Conservation (phyloP, 129 eudicot genomes). For the Tagetes erecta region DNA sequence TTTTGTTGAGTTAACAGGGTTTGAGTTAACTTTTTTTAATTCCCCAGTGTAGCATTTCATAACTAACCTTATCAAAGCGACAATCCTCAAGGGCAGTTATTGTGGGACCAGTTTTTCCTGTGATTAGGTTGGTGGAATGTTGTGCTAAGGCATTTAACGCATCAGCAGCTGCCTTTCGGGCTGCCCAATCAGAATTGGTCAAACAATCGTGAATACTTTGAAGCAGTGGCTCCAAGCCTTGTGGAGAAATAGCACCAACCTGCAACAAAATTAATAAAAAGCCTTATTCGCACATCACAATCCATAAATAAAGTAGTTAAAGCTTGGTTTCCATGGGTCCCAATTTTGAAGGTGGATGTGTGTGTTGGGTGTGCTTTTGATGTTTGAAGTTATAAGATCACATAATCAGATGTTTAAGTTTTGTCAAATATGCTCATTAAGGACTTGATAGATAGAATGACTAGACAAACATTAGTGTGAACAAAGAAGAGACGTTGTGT, state of each 20-base stretch:
- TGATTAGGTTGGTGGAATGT: constrained; percentile 60
- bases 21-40: background rate
- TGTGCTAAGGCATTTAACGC: constrained; percentile 65
- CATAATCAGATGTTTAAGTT: background rate
- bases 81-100: constrained; percentile 71
- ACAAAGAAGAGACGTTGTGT: background rate
- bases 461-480: background rate
- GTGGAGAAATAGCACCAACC: constrained; percentile 94
- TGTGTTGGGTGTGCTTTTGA: background rate
- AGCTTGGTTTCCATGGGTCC: background rate
- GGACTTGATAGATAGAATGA: background rate
- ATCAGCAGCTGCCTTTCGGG: constrained; percentile 97
- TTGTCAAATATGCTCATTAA: background rate
- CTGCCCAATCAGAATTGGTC: constrained; percentile 84
- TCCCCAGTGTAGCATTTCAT: constrained; percentile 17
- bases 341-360: background rate
- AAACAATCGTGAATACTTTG: constrained; percentile 91
- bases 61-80: constrained; percentile 85
- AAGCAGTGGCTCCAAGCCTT: constrained; percentile 70
- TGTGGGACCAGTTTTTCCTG: constrained; percentile 50
- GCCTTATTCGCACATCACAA: constrained; percentile 16
- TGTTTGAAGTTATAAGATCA: background rate
- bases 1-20: constrained; percentile 8
- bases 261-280: constrained; percentile 32
- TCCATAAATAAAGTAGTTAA: background rate